Evolutionary conservation across 78 protist species (phyloP), one percentile per base, ranked within the genome.

Genomic region (Tieghemostelium lacteum): DNA sequence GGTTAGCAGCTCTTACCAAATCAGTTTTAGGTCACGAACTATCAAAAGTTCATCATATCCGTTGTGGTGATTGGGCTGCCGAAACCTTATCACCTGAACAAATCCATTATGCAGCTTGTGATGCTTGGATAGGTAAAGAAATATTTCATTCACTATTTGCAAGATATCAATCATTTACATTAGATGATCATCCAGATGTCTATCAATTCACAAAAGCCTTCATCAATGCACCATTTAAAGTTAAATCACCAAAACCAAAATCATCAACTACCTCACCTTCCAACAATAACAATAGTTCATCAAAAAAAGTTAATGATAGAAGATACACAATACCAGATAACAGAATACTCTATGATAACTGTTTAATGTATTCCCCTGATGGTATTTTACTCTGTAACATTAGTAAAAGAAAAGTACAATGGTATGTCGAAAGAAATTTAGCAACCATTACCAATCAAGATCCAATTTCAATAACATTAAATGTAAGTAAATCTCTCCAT

Each of bases 21-120:
- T 49, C 42, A 26, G 55, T 63, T 0, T 16, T 87, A 34, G 34
- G 31, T 49, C 29, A 17, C 57, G 36, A 34, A 2, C 5, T 87
- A 0, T 75, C 73, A 20, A 87, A 87, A 72, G 22, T 14, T 7
- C 45, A 72, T 45, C 61, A 60, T 7, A 52, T 87, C 22, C 85
- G 86, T 45, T 87, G 93, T 54, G n/a, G 86, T 37, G 54, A 87
- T 36, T 87, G 93, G 93, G 93, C 63, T 31, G 7, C 37, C 5
- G 58, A 63, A 66, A 2, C 42, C 0, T 34, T 87, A 66, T 26
- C 73, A 45, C 5, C 2, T 3, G 93, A 87, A 28, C 93, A 87
- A 55, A 75, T 66, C 17, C 73, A 74, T 36, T 87, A 87, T 61
- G 93, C 93, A 0, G 93, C 93, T 6, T 22, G 55, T 7, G 93